phyloP scores from a whole-genome alignment of 1,284 basidiomycete genomes.

The Thecaphora frezii region DNA sequence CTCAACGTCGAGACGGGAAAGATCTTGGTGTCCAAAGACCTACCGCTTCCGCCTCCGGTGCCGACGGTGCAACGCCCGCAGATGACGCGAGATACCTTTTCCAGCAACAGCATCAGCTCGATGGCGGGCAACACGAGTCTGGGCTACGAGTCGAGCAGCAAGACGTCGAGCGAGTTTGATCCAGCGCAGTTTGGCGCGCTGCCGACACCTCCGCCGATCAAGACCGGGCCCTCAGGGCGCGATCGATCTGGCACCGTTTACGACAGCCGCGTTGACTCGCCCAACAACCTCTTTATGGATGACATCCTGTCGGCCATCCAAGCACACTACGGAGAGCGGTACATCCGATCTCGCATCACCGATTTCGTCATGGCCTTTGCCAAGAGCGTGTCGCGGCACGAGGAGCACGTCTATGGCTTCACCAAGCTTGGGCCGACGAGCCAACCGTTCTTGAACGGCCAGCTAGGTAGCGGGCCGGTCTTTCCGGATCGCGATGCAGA shows the following conservation, averaged over 20 bases:
- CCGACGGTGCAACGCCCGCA: constrained; percentile 16
- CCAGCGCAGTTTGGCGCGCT: constrained; percentile 28
- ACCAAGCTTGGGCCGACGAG: constrained; percentile 70
- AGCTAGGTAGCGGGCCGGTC: constrained; percentile 70
- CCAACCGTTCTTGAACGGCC: constrained; percentile 60
- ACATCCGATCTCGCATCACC: constrained; percentile 75
- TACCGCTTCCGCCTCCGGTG: constrained; percentile 61
- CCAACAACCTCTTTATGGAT: constrained; percentile 85
- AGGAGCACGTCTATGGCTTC: constrained; percentile 70
- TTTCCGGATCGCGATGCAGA: constrained; percentile 69
- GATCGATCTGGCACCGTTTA: constrained; percentile 19
- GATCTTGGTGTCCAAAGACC: constrained; percentile 82
- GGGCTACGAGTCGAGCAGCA: constrained; percentile 32
- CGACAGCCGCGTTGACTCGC: constrained; percentile 60
- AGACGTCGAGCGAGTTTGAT: constrained; percentile 11
- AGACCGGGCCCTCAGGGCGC: constrained; percentile 7
- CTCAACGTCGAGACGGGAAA: constrained; percentile 84
- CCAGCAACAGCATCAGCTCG: constrained; percentile 19
- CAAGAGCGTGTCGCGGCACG: constrained; percentile 73
- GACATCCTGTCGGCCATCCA: constrained; percentile 77
- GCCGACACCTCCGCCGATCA: constrained; percentile 5
- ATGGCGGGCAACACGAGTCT: constrained; percentile 4
- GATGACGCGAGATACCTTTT: constrained; percentile 56
- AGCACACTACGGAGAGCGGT: constrained; percentile 74
- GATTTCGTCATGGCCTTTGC: constrained; percentile 77